phyloP scores from a whole-genome alignment of 805 yeast species.

The Candida endomychidarum region DNA sequence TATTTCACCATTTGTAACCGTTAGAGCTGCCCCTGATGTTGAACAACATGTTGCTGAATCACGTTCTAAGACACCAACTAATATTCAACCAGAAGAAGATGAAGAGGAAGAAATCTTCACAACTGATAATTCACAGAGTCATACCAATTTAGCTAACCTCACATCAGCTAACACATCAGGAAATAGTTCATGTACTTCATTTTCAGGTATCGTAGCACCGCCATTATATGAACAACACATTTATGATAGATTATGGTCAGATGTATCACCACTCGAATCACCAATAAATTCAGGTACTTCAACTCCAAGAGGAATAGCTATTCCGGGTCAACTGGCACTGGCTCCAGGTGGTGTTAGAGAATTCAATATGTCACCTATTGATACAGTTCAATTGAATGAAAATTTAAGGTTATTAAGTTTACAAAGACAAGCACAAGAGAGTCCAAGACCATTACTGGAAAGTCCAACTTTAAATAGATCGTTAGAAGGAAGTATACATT shows the following conservation, averaged over 20 bases:
- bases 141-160: slow-evolving; percentile 25
- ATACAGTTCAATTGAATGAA: slow-evolving; percentile 45
- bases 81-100: slow-evolving; percentile 7
- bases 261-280: slow-evolving; percentile 51
- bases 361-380: slow-evolving; percentile 36
- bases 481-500: slow-evolving; percentile 11
- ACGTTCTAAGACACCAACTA: slow-evolving; percentile 8
- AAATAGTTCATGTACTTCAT: slow-evolving; percentile 29
- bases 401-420: slow-evolving; percentile 51
- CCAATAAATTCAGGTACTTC: slow-evolving; percentile 44
- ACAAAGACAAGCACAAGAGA: slow-evolving; percentile 46
- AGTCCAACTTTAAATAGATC: too few species aligned
- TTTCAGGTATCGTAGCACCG: slow-evolving; percentile 65
- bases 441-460: too few species aligned
- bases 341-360: slow-evolving; percentile 6
- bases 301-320: slow-evolving; percentile 29
- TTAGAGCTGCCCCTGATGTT: slow-evolving; percentile 44
- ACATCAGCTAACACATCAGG: slow-evolving; percentile 18
- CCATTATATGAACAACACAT: slow-evolving; percentile 82
- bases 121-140: slow-evolving; percentile 20
- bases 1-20: slow-evolving; percentile 77
- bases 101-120: slow-evolving; percentile 34
- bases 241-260: slow-evolving; percentile 77
- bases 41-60: slow-evolving; percentile 8
- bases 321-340: neutral